Evolutionary conservation across 164 flowering plant genomes (phyloP).

Genomic region (Dillenia suffruticosa): DNA sequence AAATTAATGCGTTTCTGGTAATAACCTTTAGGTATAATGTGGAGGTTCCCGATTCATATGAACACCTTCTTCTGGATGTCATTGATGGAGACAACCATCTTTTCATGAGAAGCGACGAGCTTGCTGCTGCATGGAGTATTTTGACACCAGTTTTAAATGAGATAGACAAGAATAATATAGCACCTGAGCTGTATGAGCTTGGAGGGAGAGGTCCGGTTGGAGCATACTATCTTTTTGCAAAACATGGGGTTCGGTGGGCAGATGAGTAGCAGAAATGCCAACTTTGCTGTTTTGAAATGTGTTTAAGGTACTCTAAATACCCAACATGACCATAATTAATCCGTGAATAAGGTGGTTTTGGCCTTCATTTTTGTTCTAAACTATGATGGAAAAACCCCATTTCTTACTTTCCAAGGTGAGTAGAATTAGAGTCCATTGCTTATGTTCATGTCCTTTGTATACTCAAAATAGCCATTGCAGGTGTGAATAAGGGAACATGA

Average conservation of each 20-base stretch:
- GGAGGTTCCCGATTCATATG: conserved; percentile 68
- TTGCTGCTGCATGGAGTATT: conserved; percentile 59
- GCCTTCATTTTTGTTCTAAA: too few relatives aligned
- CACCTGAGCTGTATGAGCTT: conserved; percentile 51
- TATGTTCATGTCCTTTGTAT: too few relatives aligned
- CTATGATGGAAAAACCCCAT: too few relatives aligned
- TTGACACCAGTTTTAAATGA: conserved; percentile 46
- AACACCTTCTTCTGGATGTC: conserved; percentile 63
- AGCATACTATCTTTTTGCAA: conserved; percentile 40
- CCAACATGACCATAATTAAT: too few relatives aligned
- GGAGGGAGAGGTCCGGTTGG: conserved; percentile 41
- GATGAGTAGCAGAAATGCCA: conserved; percentile 17
- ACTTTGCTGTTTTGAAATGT: background rate
- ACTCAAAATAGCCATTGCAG: too few relatives aligned
- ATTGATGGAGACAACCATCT: conserved; percentile 63
- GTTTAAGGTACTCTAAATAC: too few relatives aligned
- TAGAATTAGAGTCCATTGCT: too few relatives aligned
- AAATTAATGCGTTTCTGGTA: background rate
- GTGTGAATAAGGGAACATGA: too few relatives aligned
- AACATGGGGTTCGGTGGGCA: conserved; percentile 39
- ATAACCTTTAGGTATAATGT: conserved; percentile 36
- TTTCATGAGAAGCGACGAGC: conserved; percentile 62
- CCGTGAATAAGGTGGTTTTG: too few relatives aligned
- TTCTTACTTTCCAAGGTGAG: too few relatives aligned
- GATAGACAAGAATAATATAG: conserved; percentile 40